Base-by-base conservation (phyloP, 805 yeast genomes). In the Saccharomycopsis javanensis region DNA sequence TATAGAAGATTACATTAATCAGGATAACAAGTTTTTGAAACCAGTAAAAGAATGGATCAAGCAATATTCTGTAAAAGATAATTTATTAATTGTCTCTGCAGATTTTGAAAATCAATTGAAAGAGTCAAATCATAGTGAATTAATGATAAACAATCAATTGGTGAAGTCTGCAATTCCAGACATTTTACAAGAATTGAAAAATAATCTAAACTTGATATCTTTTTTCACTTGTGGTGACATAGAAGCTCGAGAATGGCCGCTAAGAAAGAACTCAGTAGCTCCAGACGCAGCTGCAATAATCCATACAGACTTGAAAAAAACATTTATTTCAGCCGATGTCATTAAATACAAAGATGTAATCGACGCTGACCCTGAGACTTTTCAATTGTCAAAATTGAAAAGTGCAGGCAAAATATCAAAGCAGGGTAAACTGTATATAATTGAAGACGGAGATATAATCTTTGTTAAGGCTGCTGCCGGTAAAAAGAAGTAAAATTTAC, bases 211-310 rank as follows among this genome's bases (percentile, higher is more conserved):
- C 55, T 74, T 90, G 67, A 86, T 88, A 23, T 86, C 95, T 45
- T 90, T 80, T 69, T 90, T 85, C 72, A 90, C 97, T 0, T 87
- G 95, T 67, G 97, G 97, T 30, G 83, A 83, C 27, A 75, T 77
- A 54, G 96, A 90, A 70, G 91, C 86, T 8, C 75, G 92, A 66
- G 96, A 90, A 69, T 90, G 97, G 97, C 86, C 90, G 16, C 76
- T 90, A 56, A 78, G 91, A 67, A 75, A 76, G 54, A 88, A 89
- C 31, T 79, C 86, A 16, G 79, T 81, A 37, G 96, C 96, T 1
- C 91, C 92, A 38, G 87, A 87, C 61, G 96, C 96, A 1, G 97
- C 97, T 0, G 95, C 91, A 23, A 84, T 85, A 34, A 90, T 90
- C 59, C 97, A 90, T 68, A 85, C 88, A 1, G 97, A 89, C 68